These are phyloP conservation scores for Usnea hakonensis DNA, from an alignment of 495 filamentous ascomycete species.

Conservation along the genomic window DNA sequence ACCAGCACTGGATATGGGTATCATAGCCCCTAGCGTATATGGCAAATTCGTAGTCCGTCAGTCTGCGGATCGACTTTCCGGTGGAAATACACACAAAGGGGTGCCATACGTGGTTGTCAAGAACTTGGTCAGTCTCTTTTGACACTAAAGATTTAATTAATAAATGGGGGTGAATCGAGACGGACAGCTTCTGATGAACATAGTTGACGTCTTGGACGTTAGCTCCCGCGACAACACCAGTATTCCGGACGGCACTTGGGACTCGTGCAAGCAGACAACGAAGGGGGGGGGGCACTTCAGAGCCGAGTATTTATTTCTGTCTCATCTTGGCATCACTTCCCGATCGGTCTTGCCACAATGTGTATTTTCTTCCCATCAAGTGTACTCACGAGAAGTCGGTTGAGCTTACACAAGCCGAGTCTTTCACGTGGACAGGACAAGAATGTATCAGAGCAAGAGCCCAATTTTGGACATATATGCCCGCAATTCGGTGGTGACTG, in stretches of 20 bases:
- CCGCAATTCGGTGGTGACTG: conserved; percentile 29
- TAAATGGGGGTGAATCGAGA: not conserved
- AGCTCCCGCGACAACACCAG: conserved; percentile 26
- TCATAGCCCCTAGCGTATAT: not conserved
- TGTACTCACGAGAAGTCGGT: not conserved
- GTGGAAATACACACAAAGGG: too few species aligned
- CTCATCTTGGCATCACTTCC: conserved; percentile 25
- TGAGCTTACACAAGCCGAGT: conserved; percentile 16
- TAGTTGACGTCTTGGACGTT: conserved; percentile 35
- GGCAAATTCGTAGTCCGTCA: too few species aligned
- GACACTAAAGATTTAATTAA: conserved; percentile 19
- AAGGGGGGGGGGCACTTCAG: conserved; percentile 31
- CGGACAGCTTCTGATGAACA: conserved; percentile 26
- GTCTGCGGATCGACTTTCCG: too few species aligned
- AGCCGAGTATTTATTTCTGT: conserved; percentile 31
- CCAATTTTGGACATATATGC: conserved; percentile 35
- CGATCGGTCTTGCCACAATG: conserved; percentile 32
- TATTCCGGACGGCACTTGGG: conserved; percentile 28
- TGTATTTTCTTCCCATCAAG: conserved; percentile 15
- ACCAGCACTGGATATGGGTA: conserved; percentile 12
- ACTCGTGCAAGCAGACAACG: conserved; percentile 28
- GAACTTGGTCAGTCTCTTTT: too few species aligned
- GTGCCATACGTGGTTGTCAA: too few species aligned
- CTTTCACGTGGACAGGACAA: conserved; percentile 34
- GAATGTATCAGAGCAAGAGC: conserved; percentile 25